These are phyloP conservation scores for Cercospora berteroae DNA, from an alignment of 2,329 filamentous ascomycete species.

Conservation along the genomic window DNA sequence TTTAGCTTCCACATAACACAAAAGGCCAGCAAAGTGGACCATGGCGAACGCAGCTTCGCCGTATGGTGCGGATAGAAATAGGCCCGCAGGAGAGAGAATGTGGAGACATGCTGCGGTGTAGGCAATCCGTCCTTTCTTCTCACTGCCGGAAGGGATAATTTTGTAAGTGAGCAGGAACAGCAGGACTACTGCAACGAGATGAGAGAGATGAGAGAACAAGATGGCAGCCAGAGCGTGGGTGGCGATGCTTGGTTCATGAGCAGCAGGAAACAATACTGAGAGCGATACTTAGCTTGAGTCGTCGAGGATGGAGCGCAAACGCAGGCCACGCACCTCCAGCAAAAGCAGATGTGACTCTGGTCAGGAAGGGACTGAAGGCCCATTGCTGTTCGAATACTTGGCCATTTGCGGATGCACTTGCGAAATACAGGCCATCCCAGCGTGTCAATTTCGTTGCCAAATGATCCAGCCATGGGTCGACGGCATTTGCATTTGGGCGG, in stretches of 20 bases:
- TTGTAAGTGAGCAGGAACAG: conserved; percentile 65
- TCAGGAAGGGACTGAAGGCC: conserved; percentile 68
- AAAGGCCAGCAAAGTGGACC: conserved; percentile 70
- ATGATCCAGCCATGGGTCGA: conserved; percentile 33
- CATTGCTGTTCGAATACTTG: conserved; percentile 79
- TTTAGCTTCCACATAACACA: conserved; percentile 60
- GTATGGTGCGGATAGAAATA: conserved; percentile 87
- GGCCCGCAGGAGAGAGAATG: conserved; percentile 78
- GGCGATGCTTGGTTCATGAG: conserved; percentile 23
- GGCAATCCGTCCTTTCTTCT: conserved; percentile 49
- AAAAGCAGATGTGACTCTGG: conserved; percentile 45
- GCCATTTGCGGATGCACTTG: conserved; percentile 60
- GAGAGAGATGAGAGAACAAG: conserved; percentile 67
- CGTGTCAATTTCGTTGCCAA: conserved; percentile 61
- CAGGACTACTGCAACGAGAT: conserved; percentile 71
- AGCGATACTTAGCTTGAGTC: conserved; percentile 33
- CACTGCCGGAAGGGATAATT: conserved; percentile 48
- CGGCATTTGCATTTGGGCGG: conserved; percentile 27
- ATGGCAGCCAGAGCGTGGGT: conserved; percentile 58
- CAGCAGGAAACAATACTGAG: conserved; percentile 6
- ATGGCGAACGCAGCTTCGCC: conserved; percentile 76
- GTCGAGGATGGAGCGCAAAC: not conserved
- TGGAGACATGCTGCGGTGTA: conserved; percentile 72
- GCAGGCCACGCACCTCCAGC: conserved; percentile 42
- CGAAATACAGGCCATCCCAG: conserved; percentile 81